Base-by-base conservation (phyloP, 1,284 basidiomycete genomes). In the Spongispora temasekensis region DNA sequence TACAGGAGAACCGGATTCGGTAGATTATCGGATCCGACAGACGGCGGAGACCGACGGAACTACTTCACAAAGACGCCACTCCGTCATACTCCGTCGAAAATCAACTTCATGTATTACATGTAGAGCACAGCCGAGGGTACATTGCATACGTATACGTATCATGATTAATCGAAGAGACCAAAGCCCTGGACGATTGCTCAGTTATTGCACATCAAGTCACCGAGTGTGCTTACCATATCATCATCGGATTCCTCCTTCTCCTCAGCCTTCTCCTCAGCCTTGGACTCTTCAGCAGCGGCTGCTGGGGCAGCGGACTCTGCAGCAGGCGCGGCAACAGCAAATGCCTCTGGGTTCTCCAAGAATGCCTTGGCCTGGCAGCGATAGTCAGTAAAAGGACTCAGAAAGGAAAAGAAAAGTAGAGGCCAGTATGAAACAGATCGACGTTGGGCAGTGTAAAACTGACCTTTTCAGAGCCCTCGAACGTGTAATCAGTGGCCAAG, bases 261-360 rank as follows among this genome's bases (percentile, higher is more conserved):
- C 53, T 70, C 69, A 1, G 40, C 86, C 72, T 89, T 86, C 77
- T 91, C 86, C 73, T 93, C 89, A 71, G 91, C 90, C 79, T 90
- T 85, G 77, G 85, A 81, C 73, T 86, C 84, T 63, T 77, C 83
- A 65, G 82, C 81, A 31, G 77, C 80, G 59, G 75, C 75, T 48
- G 68, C 69, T 0, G 79, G 77, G 42, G 78, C 78, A 50, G 80
- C 79, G 51, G 81, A 81, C 51, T 83, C 84, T 40, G 83, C 81
- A 56, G 83, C 87, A 66, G 84, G 83, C 56, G 90, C 90, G 61
- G 82, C 90, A 64, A 81, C 90, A 61, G 91, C 94, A 76, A 96
- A 98, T 32, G 95, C 96, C 67, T 97, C 95, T 61, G 96, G 96
- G 86, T 98, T 97, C 76, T 91, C 96, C 68, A 98, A 89, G 81